Conservation (phyloP, 768 basidiomycete genomes). For the Pleurotus giganteus region DNA sequence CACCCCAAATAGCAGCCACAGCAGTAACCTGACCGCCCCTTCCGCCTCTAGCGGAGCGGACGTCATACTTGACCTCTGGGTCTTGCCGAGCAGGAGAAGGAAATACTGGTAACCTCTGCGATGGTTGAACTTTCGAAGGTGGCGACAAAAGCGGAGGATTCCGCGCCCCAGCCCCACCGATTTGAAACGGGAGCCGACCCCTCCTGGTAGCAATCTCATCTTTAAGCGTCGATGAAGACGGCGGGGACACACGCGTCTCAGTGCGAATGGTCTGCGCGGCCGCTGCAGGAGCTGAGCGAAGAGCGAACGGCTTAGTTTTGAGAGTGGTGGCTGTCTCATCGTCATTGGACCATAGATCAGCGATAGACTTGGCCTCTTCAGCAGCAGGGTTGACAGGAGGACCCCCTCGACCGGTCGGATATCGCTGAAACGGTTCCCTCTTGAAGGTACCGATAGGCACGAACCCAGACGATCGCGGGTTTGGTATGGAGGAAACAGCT, state of each 20-base stretch:
- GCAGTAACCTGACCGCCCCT: slow-evolving; percentile 72
- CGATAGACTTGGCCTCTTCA: slow-evolving; percentile 35
- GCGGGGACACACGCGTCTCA: slow-evolving; percentile 35
- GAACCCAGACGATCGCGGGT: slow-evolving; percentile 78
- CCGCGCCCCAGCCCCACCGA: neutral
- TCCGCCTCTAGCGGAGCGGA: slow-evolving; percentile 77
- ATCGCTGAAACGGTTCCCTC: slow-evolving; percentile 32
- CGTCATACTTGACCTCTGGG: slow-evolving; percentile 64
- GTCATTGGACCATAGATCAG: slow-evolving; percentile 36
- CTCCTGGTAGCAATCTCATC: neutral
- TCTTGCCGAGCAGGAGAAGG: slow-evolving; percentile 35
- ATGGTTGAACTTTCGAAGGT: neutral
- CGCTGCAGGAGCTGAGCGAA: slow-evolving; percentile 16
- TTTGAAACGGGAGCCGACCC: neutral
- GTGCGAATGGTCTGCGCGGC: slow-evolving; percentile 32
- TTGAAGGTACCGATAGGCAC: slow-evolving; percentile 60
- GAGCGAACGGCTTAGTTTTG: slow-evolving; percentile 5
- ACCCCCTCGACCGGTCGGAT: slow-evolving; percentile 22
- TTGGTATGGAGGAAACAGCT: slow-evolving; percentile 42
- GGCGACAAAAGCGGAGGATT: neutral
- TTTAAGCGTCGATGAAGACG: slow-evolving; percentile 20
- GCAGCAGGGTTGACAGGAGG: slow-evolving; percentile 23
- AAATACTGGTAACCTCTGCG: slow-evolving; percentile 25
- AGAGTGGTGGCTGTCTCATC: neutral
- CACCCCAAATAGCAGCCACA: slow-evolving; percentile 73